Percentiles rank a stretch among this genome's conserved stretches.
Evolutionary conservation across 2,329 filamentous ascomycete genomes (phyloP).

Genomic region (Phialophora macrospora): DNA sequence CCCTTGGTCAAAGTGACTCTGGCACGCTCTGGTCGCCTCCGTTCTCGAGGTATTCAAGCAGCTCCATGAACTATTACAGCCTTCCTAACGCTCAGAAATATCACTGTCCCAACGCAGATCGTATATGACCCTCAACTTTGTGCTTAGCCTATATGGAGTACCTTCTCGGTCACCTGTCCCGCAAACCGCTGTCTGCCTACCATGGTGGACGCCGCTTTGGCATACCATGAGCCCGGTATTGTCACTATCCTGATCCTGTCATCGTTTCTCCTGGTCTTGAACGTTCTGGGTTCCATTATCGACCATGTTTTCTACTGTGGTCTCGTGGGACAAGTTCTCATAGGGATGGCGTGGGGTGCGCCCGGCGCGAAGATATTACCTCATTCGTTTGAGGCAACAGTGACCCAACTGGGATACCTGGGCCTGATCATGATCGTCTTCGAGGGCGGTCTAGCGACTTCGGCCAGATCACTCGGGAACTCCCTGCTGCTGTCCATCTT

Average conservation of each 20-base stretch:
- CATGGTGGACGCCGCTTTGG: slow-evolving; percentile 39
- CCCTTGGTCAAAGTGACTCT: neutral
- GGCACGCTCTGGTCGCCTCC: no score
- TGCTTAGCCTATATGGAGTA: slow-evolving; percentile 6
- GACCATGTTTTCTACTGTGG: slow-evolving; percentile 70
- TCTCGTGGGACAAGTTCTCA: slow-evolving; percentile 71
- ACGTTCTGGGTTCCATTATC: slow-evolving; percentile 61
- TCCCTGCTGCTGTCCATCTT: slow-evolving; percentile 65
- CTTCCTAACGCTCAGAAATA: neutral
- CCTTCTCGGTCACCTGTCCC: neutral
- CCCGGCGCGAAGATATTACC: slow-evolving; percentile 68
- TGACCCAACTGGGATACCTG: slow-evolving; percentile 72
- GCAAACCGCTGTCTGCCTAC: neutral
- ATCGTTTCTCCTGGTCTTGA: slow-evolving; percentile 67
- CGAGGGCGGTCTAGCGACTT: slow-evolving; percentile 67
- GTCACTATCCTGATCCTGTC: slow-evolving; percentile 63
- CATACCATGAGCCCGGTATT: slow-evolving; percentile 68
- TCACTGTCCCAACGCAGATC: neutral
- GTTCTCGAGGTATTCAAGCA: no score
- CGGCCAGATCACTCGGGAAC: slow-evolving; percentile 59
- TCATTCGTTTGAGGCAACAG: slow-evolving; percentile 55
- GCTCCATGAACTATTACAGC: neutral
- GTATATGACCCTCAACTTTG: neutral
- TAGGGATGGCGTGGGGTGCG: slow-evolving; percentile 72
- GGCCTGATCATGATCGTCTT: slow-evolving; percentile 74